phyloP scores from a whole-genome alignment of 495 filamentous ascomycete genomes.

The Niebla homalea region DNA sequence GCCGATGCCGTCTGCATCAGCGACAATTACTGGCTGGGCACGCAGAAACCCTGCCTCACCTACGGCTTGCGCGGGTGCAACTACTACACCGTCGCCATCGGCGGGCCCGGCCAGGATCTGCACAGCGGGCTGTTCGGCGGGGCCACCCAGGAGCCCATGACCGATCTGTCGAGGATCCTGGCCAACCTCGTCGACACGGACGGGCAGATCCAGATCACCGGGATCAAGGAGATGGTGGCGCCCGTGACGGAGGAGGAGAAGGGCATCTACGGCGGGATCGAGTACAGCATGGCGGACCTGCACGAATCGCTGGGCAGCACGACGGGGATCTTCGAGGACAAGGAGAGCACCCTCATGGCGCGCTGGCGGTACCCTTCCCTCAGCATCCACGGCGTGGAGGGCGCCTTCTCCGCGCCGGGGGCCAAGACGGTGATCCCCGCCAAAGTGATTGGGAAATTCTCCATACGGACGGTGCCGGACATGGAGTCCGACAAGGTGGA shows the following conservation, averaged over 20 bases:
- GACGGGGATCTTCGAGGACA: slow-evolving; percentile 72
- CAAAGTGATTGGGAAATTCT: slow-evolving; percentile 96
- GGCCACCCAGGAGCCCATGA: slow-evolving; percentile 95
- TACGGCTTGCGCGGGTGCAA: slow-evolving; percentile 97
- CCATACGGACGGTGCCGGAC: slow-evolving; percentile 89
- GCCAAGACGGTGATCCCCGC: slow-evolving; percentile 98
- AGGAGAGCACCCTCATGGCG: slow-evolving; percentile 84
- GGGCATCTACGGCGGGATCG: slow-evolving; percentile 67
- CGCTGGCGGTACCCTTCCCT: slow-evolving; percentile 89
- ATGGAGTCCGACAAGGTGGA: slow-evolving; percentile 90
- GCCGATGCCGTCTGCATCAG: slow-evolving; percentile 95
- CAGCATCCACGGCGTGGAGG: slow-evolving; percentile 92
- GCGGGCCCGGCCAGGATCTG: slow-evolving; percentile 82
- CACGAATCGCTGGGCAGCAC: slow-evolving; percentile 79
- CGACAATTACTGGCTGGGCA: slow-evolving; percentile 99
- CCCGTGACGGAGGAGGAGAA: slow-evolving; percentile 79
- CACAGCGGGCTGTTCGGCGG: slow-evolving; percentile 96
- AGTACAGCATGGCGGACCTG: slow-evolving; percentile 89
- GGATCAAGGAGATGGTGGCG: slow-evolving; percentile 81
- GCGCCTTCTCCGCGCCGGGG: slow-evolving; percentile 82
- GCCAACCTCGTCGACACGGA: slow-evolving; percentile 72
- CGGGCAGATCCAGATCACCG: slow-evolving; percentile 81
- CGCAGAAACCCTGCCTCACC: slow-evolving; percentile 92
- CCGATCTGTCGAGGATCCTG: slow-evolving; percentile 73
- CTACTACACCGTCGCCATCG: slow-evolving; percentile 83